These are phyloP conservation scores for Puccinia triticina DNA, from an alignment of 1,284 basidiomycete species.

Conservation along the genomic window DNA sequence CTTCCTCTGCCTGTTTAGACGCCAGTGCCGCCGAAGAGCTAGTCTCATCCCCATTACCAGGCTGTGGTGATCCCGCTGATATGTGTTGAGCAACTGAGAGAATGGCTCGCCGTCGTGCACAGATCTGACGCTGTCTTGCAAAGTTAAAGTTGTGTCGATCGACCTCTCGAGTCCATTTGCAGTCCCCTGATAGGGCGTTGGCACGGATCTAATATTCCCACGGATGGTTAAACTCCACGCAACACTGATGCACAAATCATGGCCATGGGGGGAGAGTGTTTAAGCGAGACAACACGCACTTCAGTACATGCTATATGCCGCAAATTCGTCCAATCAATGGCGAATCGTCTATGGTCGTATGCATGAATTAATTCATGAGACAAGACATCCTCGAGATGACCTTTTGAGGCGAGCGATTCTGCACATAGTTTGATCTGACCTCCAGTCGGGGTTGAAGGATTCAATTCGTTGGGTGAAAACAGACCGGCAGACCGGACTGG, in stretches of 20 bases:
- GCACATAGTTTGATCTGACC: slow-evolving; percentile 44
- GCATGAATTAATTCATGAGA: slow-evolving; percentile 52
- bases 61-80: background rate
- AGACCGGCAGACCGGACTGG: slow-evolving; percentile 36
- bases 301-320: slow-evolving; percentile 49
- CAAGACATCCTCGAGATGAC: slow-evolving; percentile 41
- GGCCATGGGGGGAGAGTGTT: background rate
- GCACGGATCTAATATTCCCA: slow-evolving; percentile 33
- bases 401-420: slow-evolving; percentile 32
- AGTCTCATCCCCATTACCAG: background rate
- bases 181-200: slow-evolving; percentile 50
- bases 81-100: slow-evolving; percentile 38
- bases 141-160: slow-evolving; percentile 47
- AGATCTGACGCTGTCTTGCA: slow-evolving; percentile 47
- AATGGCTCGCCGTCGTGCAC: slow-evolving; percentile 45
- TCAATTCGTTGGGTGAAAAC: slow-evolving; percentile 33
- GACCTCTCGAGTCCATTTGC: slow-evolving; percentile 46
- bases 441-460: slow-evolving; percentile 25
- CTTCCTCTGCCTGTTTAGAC: slow-evolving; percentile 24
- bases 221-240: background rate
- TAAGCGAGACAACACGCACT: background rate
- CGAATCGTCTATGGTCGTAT: slow-evolving; percentile 44
- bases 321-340: slow-evolving; percentile 45
- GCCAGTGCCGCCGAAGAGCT: background rate
- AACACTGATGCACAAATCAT: background rate